Conservation (phyloP, 805 yeast genomes). For the Metschnikowia lunata region DNA sequence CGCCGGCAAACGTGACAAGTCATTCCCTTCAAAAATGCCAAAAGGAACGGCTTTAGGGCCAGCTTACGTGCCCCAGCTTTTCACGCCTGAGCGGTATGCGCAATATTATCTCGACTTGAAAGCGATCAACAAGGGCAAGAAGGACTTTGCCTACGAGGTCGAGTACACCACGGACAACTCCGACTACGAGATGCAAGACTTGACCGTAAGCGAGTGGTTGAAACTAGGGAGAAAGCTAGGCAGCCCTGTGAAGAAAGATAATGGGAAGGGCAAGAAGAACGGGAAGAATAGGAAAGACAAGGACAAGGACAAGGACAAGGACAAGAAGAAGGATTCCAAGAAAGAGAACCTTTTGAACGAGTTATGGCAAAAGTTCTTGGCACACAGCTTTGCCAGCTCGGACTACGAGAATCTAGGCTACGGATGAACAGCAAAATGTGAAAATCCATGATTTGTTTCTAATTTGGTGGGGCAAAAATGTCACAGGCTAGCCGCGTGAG, state of each 20-base stretch:
- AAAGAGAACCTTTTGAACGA: conserved; percentile 21
- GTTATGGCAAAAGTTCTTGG: conserved; percentile 54
- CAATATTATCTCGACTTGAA: conserved; percentile 70
- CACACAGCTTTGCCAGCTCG: conserved; percentile 59
- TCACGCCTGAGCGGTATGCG: conserved; percentile 67
- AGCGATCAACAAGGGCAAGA: conserved; percentile 40
- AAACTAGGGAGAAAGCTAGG: conserved; percentile 52
- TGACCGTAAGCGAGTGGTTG: conserved; percentile 63
- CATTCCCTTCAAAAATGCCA: conserved; percentile 63
- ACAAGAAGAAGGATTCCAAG: conserved; percentile 1
- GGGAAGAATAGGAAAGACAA: too few relatives aligned
- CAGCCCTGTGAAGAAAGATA: conserved; percentile 24
- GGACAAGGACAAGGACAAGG: neutral
- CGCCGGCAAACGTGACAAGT: conserved; percentile 44
- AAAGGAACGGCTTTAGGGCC: conserved; percentile 58
- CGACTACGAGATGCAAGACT: conserved; percentile 47
- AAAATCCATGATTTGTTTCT: too few relatives aligned
- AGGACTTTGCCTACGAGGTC: conserved; percentile 52
- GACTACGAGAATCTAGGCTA: conserved; percentile 54
- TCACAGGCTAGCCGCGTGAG: too few relatives aligned
- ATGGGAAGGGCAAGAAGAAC: conserved; percentile 1
- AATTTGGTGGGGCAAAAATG: too few relatives aligned
- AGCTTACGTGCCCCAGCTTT: conserved; percentile 65
- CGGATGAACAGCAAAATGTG: conserved; percentile 30
- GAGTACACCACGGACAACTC: conserved; percentile 69